Evolutionary conservation across 2,329 filamentous ascomycete species (phyloP).

Genomic region (Penicillium olsonii): DNA sequence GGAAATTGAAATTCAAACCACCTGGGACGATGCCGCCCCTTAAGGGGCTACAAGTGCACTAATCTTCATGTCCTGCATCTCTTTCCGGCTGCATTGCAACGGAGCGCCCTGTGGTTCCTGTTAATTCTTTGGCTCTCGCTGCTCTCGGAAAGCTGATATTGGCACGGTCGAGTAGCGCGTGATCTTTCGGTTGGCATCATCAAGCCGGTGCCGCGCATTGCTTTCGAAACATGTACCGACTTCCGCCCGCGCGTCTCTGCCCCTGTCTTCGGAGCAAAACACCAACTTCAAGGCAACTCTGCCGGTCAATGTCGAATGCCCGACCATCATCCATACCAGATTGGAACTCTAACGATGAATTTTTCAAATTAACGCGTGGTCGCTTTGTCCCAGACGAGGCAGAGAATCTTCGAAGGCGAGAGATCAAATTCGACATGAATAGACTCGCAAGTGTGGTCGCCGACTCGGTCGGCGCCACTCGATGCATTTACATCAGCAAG

Average conservation of each 20-base stretch:
- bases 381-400: slow-evolving; percentile 30
- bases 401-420: slow-evolving; percentile 24
- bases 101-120: neutral
- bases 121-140: neutral
- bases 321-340: slow-evolving; percentile 16
- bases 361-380: slow-evolving; percentile 33
- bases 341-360: slow-evolving; percentile 30
- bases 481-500: slow-evolving; percentile 22
- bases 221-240: slow-evolving; percentile 10
- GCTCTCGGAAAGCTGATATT: neutral
- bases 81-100: neutral
- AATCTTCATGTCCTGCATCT: no score
- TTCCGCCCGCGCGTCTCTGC: slow-evolving; percentile 13
- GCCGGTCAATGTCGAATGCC: slow-evolving; percentile 16
- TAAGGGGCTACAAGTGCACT: no score
- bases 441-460: slow-evolving; percentile 20
- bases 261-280: slow-evolving; percentile 7
- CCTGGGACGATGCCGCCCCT: no score
- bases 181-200: neutral
- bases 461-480: slow-evolving; percentile 20
- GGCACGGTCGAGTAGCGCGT: neutral
- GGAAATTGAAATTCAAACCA: no score
- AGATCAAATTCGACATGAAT: slow-evolving; percentile 26
- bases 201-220: slow-evolving; percentile 5
- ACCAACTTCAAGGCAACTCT: slow-evolving; percentile 13